These are phyloP conservation scores for Wickerhamomyces pijperi DNA, from an alignment of 805 yeast genomes.

Conservation along the genomic window DNA sequence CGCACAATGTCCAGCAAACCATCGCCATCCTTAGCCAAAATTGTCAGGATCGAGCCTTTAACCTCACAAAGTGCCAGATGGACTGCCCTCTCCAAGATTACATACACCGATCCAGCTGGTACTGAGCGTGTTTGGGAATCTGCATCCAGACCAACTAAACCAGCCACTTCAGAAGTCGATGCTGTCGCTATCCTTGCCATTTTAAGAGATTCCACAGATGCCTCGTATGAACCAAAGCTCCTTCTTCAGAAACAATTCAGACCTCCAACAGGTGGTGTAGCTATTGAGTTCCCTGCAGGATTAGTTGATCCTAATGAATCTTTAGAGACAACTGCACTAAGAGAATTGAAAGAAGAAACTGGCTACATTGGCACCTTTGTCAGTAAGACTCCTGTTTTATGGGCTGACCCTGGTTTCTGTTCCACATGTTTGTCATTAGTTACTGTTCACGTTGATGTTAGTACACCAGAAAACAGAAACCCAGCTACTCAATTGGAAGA, in stretches of 20 bases:
- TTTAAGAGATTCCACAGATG: constrained; percentile 35
- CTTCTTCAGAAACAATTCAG: constrained; percentile 80
- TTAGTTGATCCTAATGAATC: constrained; percentile 77
- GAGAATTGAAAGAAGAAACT: constrained; percentile 88
- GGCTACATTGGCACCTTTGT: constrained; percentile 71
- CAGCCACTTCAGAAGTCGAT: constrained; percentile 41
- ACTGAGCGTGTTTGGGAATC: constrained; percentile 76
- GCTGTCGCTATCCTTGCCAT: constrained; percentile 88
- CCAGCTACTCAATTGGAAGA: constrained; percentile 79
- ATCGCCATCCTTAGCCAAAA: constrained; percentile 25
- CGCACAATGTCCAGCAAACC: constrained; percentile 15
- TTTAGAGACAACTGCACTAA: constrained; percentile 66
- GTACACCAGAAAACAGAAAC: constrained; percentile 48
- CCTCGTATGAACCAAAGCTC: constrained; percentile 25
- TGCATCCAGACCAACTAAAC: constrained; percentile 40
- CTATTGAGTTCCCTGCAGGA: constrained; percentile 95
- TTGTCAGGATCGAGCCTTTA: constrained; percentile 20
- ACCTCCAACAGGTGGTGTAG: constrained; percentile 83
- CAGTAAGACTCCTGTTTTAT: constrained; percentile 36
- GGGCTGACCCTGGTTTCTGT: constrained; percentile 80
- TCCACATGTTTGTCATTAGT: constrained; percentile 81
- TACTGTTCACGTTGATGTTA: constrained; percentile 64
- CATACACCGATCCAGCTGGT: constrained; percentile 67
- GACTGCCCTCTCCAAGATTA: constrained; percentile 55
- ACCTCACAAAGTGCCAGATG: constrained; percentile 44